Base-by-base conservation (phyloP, 768 basidiomycete genomes). In the Udeniomyces megalosporus region DNA sequence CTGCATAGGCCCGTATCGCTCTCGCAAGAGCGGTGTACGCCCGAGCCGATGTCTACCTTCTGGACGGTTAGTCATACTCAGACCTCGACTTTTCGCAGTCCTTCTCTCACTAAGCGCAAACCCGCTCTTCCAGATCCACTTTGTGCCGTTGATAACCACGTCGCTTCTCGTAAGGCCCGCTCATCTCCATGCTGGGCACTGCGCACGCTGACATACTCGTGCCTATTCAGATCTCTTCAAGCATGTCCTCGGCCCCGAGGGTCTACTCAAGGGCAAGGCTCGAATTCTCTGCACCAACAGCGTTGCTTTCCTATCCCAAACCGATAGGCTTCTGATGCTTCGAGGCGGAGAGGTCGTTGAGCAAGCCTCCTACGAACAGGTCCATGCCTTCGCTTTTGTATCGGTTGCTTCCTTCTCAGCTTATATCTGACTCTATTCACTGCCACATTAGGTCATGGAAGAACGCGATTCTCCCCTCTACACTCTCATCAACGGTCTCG, bases 201-300 rank as follows among this genome's bases (percentile, higher is more conserved):
- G 32, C 45, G 22, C 26, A 20, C 15, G 26, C 22, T 61, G 35
- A 54, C 57, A 7, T 45, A 11, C 28, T 32, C 31, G 20, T 29
- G 0, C 11, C 10, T 11, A 20, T 1, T 11, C 24, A 64, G 62
- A 67, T 20, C 58, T 68, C 50, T 55, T 64, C 85, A 88, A 90
- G 68, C 78, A 86, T 54, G 86, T 92, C 45, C 84, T 93, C 60
- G 90, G 90, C 2, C 88, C 89, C 2, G 76, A 81, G 64, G 90
- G 90, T 58, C 68, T 93, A 0, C 81, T 93, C 35, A 80, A 85
- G 8, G 79, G 81, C 17, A 92, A 92, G 72, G 88, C 88, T 11
- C 78, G 90, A 32, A 79, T 92, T 58, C 74, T 92, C 4, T 86
- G 90, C 54, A 93, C 89, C 46, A 91, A 93, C 72, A 83, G 82